A percentile compares a stretch with the other conserved stretches of the same genome.
Conservation (phyloP, 2,329 filamentous ascomycete species). For the Cucurbitaria berberidis region DNA sequence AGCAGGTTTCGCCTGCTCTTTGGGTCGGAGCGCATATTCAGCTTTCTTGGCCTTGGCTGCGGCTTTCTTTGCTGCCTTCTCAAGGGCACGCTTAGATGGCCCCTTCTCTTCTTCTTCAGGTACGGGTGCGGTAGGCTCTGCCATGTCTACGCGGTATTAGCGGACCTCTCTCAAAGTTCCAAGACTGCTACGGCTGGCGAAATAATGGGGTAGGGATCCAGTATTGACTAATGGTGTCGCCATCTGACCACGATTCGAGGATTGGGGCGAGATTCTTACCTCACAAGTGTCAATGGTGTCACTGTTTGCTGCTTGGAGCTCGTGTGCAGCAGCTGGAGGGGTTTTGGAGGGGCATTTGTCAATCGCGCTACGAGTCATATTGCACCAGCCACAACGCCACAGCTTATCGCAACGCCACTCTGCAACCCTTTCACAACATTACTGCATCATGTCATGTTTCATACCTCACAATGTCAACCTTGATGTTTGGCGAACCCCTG, state of each 20-base stretch:
- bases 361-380: conserved; percentile 22
- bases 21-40: conserved; percentile 50
- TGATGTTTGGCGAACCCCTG: too few relatives aligned
- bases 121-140: conserved; percentile 29
- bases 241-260: not conserved
- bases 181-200: not conserved
- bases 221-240: not conserved
- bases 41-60: conserved; percentile 53
- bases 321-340: conserved; percentile 21
- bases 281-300: not conserved
- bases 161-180: not conserved
- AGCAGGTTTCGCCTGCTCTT: conserved; percentile 43
- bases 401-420: not conserved
- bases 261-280: not conserved
- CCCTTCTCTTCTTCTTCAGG: conserved; percentile 43
- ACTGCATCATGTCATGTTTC: not conserved
- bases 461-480: not conserved
- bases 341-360: conserved; percentile 29
- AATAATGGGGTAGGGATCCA: not conserved
- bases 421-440: not conserved
- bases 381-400: conserved; percentile 22
- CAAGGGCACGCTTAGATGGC: conserved; percentile 56
- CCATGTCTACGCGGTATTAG: conserved; percentile 25
- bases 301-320: conserved; percentile 8
- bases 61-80: conserved; percentile 58